phyloP scores from a whole-genome alignment of 2,329 filamentous ascomycete genomes.

The Fusarium brevicatenulatum region DNA sequence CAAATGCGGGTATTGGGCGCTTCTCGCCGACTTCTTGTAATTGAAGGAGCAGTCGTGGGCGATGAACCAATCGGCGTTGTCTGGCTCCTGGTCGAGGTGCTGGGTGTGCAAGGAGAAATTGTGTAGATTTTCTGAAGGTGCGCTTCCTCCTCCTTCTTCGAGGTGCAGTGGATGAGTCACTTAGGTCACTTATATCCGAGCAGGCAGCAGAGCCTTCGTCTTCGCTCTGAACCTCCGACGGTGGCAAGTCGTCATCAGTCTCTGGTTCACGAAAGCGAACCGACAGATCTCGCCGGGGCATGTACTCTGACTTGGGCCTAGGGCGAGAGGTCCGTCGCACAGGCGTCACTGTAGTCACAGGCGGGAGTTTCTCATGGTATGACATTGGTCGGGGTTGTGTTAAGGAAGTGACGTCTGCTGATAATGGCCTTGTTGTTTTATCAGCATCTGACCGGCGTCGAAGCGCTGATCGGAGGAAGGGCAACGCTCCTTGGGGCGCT shows the following conservation, averaged over 20 bases:
- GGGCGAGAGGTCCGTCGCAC: slow-evolving; percentile 39
- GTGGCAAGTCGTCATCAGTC: slow-evolving; percentile 43
- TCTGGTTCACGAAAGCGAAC: slow-evolving; percentile 58
- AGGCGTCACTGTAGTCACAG: slow-evolving; percentile 19
- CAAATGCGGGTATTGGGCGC: slow-evolving; percentile 74
- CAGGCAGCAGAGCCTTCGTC: slow-evolving; percentile 58
- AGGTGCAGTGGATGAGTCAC: slow-evolving; percentile 57
- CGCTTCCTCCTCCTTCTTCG: slow-evolving; percentile 55
- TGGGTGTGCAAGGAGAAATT: slow-evolving; percentile 75
- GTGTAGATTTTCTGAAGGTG: slow-evolving; percentile 65
- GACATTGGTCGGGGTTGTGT: slow-evolving; percentile 37
- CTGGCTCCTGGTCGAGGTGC: slow-evolving; percentile 67
- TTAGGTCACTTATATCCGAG: slow-evolving; percentile 57
- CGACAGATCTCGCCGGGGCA: slow-evolving; percentile 53
- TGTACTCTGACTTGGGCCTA: slow-evolving; percentile 52
- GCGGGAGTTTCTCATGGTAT: slow-evolving; percentile 41
- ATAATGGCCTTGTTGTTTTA: slow-evolving; percentile 26
- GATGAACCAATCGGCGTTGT: slow-evolving; percentile 73
- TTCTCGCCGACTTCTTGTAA: slow-evolving; percentile 72
- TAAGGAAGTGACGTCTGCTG: slow-evolving; percentile 19
- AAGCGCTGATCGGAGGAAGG: slow-evolving; percentile 56
- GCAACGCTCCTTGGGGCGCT: slow-evolving; percentile 50
- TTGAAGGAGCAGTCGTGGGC: slow-evolving; percentile 76
- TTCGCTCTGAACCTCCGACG: slow-evolving; percentile 52
- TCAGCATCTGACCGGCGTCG: slow-evolving; percentile 49